phyloP scores from a whole-genome alignment of 2,329 filamentous ascomycete genomes.

The Sclerotinia sclerotiorum region DNA sequence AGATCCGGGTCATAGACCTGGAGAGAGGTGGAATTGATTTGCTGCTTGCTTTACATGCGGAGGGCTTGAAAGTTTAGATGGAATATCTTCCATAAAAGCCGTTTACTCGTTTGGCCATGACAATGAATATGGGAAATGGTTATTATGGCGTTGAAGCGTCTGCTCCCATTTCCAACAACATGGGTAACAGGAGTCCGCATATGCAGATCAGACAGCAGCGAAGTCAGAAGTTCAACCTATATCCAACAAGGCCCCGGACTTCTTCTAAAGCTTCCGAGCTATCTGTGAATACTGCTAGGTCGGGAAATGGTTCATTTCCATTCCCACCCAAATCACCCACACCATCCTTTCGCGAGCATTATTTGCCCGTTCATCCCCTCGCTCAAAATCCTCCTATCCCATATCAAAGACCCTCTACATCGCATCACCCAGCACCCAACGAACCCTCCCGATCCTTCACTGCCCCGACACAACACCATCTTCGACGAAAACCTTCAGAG shows the following conservation, averaged over 20 bases:
- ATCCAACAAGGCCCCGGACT: constrained; percentile 34
- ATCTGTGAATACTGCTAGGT: constrained; percentile 3
- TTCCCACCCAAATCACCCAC: constrained; percentile 29
- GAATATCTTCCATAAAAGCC: constrained; percentile 12
- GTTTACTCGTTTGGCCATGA: constrained; percentile 9
- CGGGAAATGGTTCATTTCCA: constrained; percentile 9
- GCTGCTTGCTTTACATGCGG: constrained; percentile 5
- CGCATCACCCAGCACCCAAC: constrained; percentile 29
- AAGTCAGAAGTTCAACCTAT: constrained; percentile 38
- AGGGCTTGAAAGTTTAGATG: constrained; percentile 13
- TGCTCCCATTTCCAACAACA: constrained; percentile 16
- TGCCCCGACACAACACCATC: constrained; percentile 30
- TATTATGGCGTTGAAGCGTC: constrained; percentile 30
- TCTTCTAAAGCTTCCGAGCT: constrained; percentile 29
- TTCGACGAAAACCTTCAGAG: constrained; percentile 38
- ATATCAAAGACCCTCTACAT: constrained; percentile 33
- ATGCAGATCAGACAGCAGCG: constrained; percentile 30
- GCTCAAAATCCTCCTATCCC: constrained; percentile 14
- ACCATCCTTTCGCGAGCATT: constrained; percentile 21
- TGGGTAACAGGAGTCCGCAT: constrained; percentile 21
- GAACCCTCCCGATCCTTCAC: constrained; percentile 33
- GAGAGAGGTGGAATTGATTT: constrained; percentile 21
- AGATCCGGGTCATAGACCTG: constrained; percentile 27
- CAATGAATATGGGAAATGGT: constrained; percentile 34
- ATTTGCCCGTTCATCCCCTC: constrained; percentile 11